These are phyloP conservation scores for Rugonectria rugulosa DNA, from an alignment of 2,329 filamentous ascomycete species.

Conservation along the genomic window DNA sequence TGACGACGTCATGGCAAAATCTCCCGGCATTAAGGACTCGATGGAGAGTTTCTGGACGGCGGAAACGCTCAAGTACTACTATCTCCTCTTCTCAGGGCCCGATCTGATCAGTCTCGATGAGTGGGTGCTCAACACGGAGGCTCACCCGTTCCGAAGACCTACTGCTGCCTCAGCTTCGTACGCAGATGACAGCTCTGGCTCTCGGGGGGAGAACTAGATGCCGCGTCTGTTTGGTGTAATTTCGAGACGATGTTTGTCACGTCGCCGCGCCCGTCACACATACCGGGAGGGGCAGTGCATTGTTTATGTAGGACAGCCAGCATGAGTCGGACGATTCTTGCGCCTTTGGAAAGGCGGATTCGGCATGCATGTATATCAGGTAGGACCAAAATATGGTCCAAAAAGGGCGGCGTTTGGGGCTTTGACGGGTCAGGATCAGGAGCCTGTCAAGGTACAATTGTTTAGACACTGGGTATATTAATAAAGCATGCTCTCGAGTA, in stretches of 20 bases:
- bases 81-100: conserved; percentile 77
- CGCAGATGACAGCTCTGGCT: neutral
- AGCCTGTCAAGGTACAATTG: neutral
- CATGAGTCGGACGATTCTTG: neutral
- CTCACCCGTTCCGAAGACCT: conserved; percentile 63
- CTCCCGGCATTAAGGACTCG: conserved; percentile 59
- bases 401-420: conserved; percentile 16
- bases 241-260: neutral
- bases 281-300: neutral
- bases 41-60: conserved; percentile 94
- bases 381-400: conserved; percentile 3
- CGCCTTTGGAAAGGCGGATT: conserved; percentile 5
- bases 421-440: conserved; percentile 1
- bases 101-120: conserved; percentile 72
- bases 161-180: conserved; percentile 15
- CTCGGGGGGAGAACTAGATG: neutral
- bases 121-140: conserved; percentile 72
- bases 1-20: conserved; percentile 61
- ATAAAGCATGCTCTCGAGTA: conserved; percentile 10
- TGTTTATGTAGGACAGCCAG: conserved; percentile 8
- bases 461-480: conserved; percentile 9
- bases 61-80: conserved; percentile 94
- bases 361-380: conserved; percentile 12
- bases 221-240: neutral
- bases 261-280: neutral